Evolutionary conservation across 2,329 filamentous ascomycete species (phyloP), one percentile per base, ranked within the genome.

Genomic region (Cytospora piceicola): DNA sequence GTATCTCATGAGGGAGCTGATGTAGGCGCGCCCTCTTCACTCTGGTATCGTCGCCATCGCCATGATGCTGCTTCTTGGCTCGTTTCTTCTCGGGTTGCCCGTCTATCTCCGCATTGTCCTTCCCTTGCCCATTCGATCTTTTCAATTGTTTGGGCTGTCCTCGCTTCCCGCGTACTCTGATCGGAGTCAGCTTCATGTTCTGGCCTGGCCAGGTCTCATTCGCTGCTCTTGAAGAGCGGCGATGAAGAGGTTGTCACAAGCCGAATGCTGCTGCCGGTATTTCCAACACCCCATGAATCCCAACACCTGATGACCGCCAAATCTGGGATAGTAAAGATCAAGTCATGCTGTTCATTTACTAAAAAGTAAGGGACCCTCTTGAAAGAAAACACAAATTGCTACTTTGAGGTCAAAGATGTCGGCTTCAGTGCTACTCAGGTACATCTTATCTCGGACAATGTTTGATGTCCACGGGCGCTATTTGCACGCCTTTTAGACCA

Each of bases 1-100:
- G 77, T 29, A 87, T 75, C 72, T 87, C 85, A 8, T 80, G 71
- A 0, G 85, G 85, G 11, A 87, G 74, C 15, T 72, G 69, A 67
- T 73, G 75, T 53, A 80, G 58, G 29, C 72, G 68, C 2, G 74
- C 72, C 17, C 70, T 69, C 61, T 62, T 72, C 51, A 63, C 61
- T 61, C 65, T 68, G 14, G 46, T 61, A 4, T 61, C 58, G 17
- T 59, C 62, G 27, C 61, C 30, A 12, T 57, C 59, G 17, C 32
- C 30, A 52, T 53, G 49, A 7, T 65, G 61, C 30, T 60, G 63
- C 27, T 60, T 60, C 58, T 69, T 71, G 36, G 62, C 27, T n/a
- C 64, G 67, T 22, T 63, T 56, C 15, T 59, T 62, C 32, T 59
- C 29, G 5, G 58, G 54, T 39, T 27, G 61, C 5, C 58, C 61